A percentile compares a stretch with the other conserved stretches of the same genome.
Evolutionary conservation across 1,284 basidiomycete genomes (phyloP).

Genomic region (Testicularia cyperi): DNA sequence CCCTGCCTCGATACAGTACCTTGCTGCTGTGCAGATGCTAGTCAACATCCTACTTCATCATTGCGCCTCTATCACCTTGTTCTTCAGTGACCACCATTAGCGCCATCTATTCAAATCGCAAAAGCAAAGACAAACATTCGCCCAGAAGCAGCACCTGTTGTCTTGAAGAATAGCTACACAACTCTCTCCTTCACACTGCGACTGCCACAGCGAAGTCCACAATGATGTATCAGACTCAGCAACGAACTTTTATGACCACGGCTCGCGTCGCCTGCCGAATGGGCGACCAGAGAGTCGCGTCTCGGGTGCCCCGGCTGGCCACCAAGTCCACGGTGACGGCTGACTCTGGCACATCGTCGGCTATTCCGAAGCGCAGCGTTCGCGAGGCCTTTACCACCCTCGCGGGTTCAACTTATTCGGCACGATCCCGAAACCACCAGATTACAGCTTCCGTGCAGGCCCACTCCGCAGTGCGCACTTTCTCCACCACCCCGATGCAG

Average conservation of each 20-base stretch:
- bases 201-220: not conserved
- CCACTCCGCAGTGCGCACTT: not conserved
- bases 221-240: slow-evolving; percentile 4
- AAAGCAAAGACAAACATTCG: no score
- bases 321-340: slow-evolving; percentile 3
- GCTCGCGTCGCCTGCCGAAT: slow-evolving; percentile 6
- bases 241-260: slow-evolving; percentile 18
- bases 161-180: no score
- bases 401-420: slow-evolving; percentile 18
- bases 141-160: no score
- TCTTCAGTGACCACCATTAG: no score
- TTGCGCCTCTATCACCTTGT: no score
- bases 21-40: no score
- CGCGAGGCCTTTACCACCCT: slow-evolving; percentile 18
- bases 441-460: not conserved
- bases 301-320: slow-evolving; percentile 18
- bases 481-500: slow-evolving; percentile 3
- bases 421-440: slow-evolving; percentile 4
- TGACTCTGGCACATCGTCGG: not conserved
- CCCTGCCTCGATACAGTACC: no score
- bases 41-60: no score
- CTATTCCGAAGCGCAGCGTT: slow-evolving; percentile 9
- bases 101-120: no score
- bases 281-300: slow-evolving; percentile 29
- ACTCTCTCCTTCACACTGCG: no score